Conservation (phyloP, 169 alveolate genomes). For the Eimeria sp. region DNA sequence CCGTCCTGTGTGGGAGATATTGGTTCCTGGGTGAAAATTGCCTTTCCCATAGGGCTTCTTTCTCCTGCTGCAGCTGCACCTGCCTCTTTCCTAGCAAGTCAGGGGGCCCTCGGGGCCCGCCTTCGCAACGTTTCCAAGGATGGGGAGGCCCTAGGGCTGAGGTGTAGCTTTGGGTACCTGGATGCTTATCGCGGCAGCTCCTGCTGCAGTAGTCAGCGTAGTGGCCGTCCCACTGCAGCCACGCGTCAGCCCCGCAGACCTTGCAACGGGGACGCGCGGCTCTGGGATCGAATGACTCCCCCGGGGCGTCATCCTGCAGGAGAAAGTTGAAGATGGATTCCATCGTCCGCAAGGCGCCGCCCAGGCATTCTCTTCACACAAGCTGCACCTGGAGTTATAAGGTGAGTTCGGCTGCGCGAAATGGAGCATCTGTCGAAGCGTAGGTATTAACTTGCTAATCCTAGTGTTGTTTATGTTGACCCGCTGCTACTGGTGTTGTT, state of each 20-base stretch:
- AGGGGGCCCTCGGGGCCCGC: not conserved
- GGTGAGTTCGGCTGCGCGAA: not conserved
- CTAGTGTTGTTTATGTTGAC: not conserved
- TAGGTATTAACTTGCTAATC: not conserved
- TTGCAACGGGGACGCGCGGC: constrained; percentile 76
- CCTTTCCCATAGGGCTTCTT: constrained; percentile 19
- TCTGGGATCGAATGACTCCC: constrained; percentile 68
- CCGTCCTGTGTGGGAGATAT: constrained; percentile 7
- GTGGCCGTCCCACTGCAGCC: constrained; percentile 79
- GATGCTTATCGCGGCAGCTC: constrained; percentile 41
- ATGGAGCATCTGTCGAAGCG: not conserved
- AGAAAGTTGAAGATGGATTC: constrained; percentile 42
- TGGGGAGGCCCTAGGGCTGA: not conserved
- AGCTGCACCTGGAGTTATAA: not conserved
- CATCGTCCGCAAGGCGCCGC: not conserved
- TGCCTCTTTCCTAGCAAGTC: constrained; percentile 19
- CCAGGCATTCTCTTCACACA: not conserved
- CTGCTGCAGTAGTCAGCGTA: constrained; percentile 75
- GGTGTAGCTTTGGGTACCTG: not conserved
- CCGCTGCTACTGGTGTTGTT: not conserved
- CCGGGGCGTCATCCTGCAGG: constrained; percentile 22
- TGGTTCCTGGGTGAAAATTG: constrained; percentile 43
- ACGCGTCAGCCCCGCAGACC: constrained; percentile 77
- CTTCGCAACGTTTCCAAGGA: not conserved
- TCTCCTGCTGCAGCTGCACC: constrained; percentile 54